These are phyloP conservation scores for Adansonia grandidieri DNA, from an alignment of 441 rosid species.

Conservation along the genomic window DNA sequence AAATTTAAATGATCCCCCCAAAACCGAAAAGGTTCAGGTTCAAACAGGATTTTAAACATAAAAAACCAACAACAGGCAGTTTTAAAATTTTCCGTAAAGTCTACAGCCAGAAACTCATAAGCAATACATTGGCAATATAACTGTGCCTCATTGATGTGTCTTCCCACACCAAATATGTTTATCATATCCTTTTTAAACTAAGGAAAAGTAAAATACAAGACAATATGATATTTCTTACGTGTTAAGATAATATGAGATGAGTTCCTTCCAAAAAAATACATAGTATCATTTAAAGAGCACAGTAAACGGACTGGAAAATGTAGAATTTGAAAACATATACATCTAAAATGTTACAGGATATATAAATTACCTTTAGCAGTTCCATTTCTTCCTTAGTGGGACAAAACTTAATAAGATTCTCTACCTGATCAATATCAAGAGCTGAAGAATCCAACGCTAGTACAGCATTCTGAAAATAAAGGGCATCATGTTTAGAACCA, in stretches of 20 bases:
- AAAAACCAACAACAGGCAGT: neutral
- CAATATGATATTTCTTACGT: neutral
- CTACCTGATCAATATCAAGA: slow-evolving; percentile 95
- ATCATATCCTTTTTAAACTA: neutral
- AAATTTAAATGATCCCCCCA: slow-evolving; percentile 4
- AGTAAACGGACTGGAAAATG: slow-evolving; percentile 4
- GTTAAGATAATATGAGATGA: neutral
- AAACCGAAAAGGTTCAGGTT: neutral
- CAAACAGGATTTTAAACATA: neutral
- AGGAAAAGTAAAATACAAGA: neutral
- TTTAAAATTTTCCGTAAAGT: neutral
- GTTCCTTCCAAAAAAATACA: neutral
- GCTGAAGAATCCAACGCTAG: slow-evolving; percentile 87
- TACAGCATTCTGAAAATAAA: slow-evolving; percentile 71
- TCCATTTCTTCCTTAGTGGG: slow-evolving; percentile 99
- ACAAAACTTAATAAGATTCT: slow-evolving; percentile 95
- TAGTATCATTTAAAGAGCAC: neutral
- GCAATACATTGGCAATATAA: neutral
- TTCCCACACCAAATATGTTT: neutral
- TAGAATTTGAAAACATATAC: slow-evolving; percentile 15
- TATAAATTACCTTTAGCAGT: slow-evolving; percentile 63
- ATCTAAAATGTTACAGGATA: slow-evolving; percentile 25
- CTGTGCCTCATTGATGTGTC: neutral
- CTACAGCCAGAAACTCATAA: neutral
- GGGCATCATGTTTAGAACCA: slow-evolving; percentile 25